phyloP scores from a whole-genome alignment of 2,329 filamentous ascomycete genomes.

The Colletotrichum phormii region DNA sequence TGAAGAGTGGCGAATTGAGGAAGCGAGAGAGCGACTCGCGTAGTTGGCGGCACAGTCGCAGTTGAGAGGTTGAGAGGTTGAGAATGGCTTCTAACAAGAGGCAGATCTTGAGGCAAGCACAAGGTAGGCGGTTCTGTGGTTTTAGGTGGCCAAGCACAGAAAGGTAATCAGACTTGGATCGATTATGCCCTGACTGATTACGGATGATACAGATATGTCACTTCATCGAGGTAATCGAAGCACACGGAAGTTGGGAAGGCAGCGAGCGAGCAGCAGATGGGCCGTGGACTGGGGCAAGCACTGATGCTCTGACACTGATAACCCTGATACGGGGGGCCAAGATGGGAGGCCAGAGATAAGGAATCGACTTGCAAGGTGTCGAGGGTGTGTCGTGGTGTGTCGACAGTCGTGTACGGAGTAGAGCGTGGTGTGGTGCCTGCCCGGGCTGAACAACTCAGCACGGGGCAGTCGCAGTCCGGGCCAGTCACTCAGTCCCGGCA shows the following conservation, averaged over 20 bases:
- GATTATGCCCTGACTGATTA: conserved; percentile 5
- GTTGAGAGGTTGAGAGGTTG: not conserved
- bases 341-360: conserved; percentile 16
- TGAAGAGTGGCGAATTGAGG: not conserved
- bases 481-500: not conserved
- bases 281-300: not conserved
- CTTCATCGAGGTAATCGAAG: not conserved
- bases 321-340: conserved; percentile 1
- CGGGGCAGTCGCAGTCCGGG: not conserved
- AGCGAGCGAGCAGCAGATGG: not conserved
- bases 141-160: conserved; percentile 6
- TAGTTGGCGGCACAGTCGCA: not conserved
- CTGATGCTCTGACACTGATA: conserved; percentile 9
- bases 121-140: conserved; percentile 11
- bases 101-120: not conserved
- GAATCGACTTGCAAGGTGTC: not conserved
- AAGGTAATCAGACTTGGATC: not conserved
- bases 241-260: not conserved
- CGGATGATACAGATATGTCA: conserved; percentile 2
- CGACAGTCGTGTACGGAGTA: too few relatives aligned
- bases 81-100: not conserved
- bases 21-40: not conserved
- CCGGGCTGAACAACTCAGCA: not conserved
- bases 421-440: not conserved
- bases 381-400: not conserved